Base-by-base conservation (phyloP, 2,329 filamentous ascomycete genomes). In the Colletotrichum phormii region DNA sequence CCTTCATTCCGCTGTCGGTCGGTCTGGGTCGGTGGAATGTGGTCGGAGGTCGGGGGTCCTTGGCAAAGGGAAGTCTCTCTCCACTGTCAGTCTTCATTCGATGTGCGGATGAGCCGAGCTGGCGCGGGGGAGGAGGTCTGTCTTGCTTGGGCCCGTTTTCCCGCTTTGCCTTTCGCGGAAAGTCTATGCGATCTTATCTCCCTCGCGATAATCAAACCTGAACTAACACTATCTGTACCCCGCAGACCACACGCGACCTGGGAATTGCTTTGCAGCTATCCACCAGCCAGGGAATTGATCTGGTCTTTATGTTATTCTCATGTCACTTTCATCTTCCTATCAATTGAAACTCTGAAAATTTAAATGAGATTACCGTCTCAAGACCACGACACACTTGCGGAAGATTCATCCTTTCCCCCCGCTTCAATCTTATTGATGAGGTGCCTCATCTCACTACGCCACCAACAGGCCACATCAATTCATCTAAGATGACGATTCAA, bases 401-500 rank as follows among this genome's bases (percentile, higher is more conserved):
- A 26, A 26, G 24, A 26, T 26, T 26, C 24, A 26, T 26, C 24
- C 24, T 26, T 26, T 26, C 2, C 24, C 24, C 24, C 24, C 2
- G 24, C 24, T 26, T 26, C 24, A 26, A 26, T 26, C 24, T 26
- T 26, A 26, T 5, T 8, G 18, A 46, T n/a, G 6, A 46, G 18
- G 42, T 9, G 42, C 1, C 42, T 46, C 15, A n/a, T 8, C 0
- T 1, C 5, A 18, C 13, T 6, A 12, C 18, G 9, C 4, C 22
- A 24, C 24, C n/a, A 12, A n/a, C 5, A 26, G 6, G 13, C 37
- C 18, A 35, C 13, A 2, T 18, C 3, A 5, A 2, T 9, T 58
- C 18, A n/a, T 13, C 12, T 5, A 53, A 53, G 18, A 89, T 89
- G 87, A 76, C 82, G 4, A 87, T 93, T 77, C 80, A 87, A 73